Base-by-base conservation (phyloP, 176 grass and related monocot genomes). In the Hyparrhenia diplandra region DNA sequence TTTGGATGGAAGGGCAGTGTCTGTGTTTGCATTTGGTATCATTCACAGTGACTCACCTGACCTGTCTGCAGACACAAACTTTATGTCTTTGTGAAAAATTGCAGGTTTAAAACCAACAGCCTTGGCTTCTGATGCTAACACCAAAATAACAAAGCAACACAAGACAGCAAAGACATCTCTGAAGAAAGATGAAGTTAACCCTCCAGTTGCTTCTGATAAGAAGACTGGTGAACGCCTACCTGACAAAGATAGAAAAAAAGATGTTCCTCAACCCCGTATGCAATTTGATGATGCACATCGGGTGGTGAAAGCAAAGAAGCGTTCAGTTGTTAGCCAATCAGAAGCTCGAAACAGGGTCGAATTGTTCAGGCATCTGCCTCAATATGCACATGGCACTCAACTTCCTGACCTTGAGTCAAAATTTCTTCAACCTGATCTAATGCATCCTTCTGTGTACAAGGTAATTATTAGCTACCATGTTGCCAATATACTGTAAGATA, bases 381-480 rank as follows among this genome's bases (percentile, higher is more conserved):
- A 93, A 27, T 89, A 93, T 74, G 82, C 75, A 16, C 94, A 86
- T 83, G 94, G 84, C 32, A 91, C 88, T 80, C 91, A 88, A 57
- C 86, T 97, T 72, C 91, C 94, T 82, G 91, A 97, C 31, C 84
- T 93, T 2, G 84, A 97, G 52, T 84, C 81, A 55, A 97, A 93
- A 83, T 63, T 47, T 40, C 89, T 97, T 77, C 91, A 88, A 69
- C 88, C 83, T 83, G 74, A 87, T 64, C 84, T 70, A 80, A 87
- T 97, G 57, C 94, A 97, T 76, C 88, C 94, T 87, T 93, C 94
- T 89, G 86, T 97, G 62, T 97, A 87, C 87, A 92, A 97, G 89
- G 91, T 97, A 85, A 55, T 58, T 39, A 46, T 86, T 37, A 58
- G 14, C 46, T 35, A 30, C 11, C 18, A 45, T 2, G 11, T 23